Percentiles rank a stretch among this genome's conserved stretches.
phyloP scores from a whole-genome alignment of 2,329 filamentous ascomycete genomes.

The Ophiostoma montium region DNA sequence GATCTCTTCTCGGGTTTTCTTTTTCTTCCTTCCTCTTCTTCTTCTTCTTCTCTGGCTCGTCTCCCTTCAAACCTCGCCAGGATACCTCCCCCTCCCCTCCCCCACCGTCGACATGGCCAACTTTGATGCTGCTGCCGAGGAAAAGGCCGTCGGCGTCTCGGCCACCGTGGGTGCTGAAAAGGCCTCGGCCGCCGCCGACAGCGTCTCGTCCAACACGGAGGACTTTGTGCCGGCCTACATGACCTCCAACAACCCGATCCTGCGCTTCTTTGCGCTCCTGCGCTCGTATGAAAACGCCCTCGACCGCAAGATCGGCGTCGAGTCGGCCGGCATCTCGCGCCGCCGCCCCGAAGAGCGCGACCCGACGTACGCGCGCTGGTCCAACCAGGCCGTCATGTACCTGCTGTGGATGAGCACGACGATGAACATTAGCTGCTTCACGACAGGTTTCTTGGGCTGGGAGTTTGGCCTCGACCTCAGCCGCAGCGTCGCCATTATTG shows the following conservation, averaged over 20 bases:
- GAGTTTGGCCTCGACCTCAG: conserved; percentile 31
- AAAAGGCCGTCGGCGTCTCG: conserved; percentile 10
- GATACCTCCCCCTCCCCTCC: background rate
- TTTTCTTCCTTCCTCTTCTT: background rate
- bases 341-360: conserved; percentile 29
- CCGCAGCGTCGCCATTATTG: conserved; percentile 29
- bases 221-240: conserved; percentile 8
- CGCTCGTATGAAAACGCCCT: conserved; percentile 28
- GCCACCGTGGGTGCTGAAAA: conserved; percentile 1
- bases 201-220: background rate
- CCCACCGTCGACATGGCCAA: conserved; percentile 5
- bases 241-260: conserved; percentile 7
- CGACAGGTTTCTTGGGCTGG: conserved; percentile 36
- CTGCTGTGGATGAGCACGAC: conserved; percentile 37
- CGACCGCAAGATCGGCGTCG: conserved; percentile 33
- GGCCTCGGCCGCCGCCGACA: background rate
- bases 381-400: conserved; percentile 33
- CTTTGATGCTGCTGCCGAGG: conserved; percentile 6
- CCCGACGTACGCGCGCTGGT: conserved; percentile 22
- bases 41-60: background rate
- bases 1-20: background rate
- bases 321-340: conserved; percentile 31
- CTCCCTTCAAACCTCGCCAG: background rate
- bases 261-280: conserved; percentile 22
- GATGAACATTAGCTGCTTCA: conserved; percentile 36